A percentile compares a stretch with the other conserved stretches of the same genome.
These are phyloP conservation scores for Amanita molliuscula DNA, from an alignment of 768 basidiomycete genomes.

Conservation along the genomic window DNA sequence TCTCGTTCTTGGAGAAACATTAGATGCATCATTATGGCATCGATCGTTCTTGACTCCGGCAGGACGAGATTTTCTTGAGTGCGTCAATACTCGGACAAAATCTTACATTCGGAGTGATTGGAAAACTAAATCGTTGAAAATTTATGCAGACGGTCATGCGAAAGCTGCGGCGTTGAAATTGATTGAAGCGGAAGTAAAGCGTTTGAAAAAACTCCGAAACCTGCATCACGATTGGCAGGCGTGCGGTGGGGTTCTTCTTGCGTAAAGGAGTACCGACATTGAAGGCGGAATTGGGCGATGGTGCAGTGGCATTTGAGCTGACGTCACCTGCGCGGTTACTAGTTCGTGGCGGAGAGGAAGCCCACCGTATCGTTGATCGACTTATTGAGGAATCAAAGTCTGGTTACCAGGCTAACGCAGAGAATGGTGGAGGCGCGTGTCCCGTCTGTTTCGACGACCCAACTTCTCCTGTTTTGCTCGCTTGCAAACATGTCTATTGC, in stretches of 20 bases:
- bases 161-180: conserved; percentile 31
- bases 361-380: conserved; percentile 9
- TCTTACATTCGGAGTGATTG: conserved; percentile 37
- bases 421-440: background rate
- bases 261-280: conserved; percentile 37
- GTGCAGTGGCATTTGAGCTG: conserved; percentile 37
- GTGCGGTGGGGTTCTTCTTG: conserved; percentile 40
- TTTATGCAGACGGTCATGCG: conserved; percentile 31
- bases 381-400: background rate
- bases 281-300: conserved; percentile 43
- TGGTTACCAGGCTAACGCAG: background rate
- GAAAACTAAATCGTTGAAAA: conserved; percentile 31
- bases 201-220: conserved; percentile 34
- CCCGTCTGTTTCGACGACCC: conserved; percentile 7
- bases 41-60: conserved; percentile 22
- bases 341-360: conserved; percentile 48
- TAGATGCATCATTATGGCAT: conserved; percentile 41
- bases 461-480: background rate
- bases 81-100: conserved; percentile 23
- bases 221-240: conserved; percentile 24
- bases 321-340: conserved; percentile 27
- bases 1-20: conserved; percentile 38
- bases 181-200: conserved; percentile 37
- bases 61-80: conserved; percentile 24
- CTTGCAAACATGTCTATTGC: conserved; percentile 6